Base-by-base conservation (phyloP, 2,329 filamentous ascomycete genomes). In the Monosporascus cannonballus region DNA sequence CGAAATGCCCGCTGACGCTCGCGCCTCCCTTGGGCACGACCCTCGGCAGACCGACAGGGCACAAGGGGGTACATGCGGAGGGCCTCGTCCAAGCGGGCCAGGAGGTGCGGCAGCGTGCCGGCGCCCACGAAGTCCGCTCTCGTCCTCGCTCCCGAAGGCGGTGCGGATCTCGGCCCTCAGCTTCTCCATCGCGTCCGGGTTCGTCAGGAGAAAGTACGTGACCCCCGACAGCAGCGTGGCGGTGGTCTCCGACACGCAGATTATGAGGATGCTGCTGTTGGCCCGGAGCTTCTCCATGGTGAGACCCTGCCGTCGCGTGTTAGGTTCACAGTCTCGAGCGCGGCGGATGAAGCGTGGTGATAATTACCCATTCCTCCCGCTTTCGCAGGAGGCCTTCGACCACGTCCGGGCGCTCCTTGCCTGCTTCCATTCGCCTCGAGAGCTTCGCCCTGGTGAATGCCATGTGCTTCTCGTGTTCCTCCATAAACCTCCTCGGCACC, bases 201-300 rank as follows among this genome's bases (percentile, higher is more conserved):
- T 50, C 14, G 48, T 55, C 22, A 74, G 59, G 0, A 80, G 62
- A 0, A 73, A 63, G 50, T 69, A 77, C 0, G 73, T 74, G 0
- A 66, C 61, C 2, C 74, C 75, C 0, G 67, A 61, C 2, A 78
- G 61, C 2, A 70, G 60, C 0, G 74, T 74, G 0, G 75, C 74
- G 0, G 74, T 77, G 0, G 76, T 78, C 51, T 78, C 74, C 4
- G 67, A 70, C 0, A 75, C 76, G 0, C 71, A 75, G 17, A 54
- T 47, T 18, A 54, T 54, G 9, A 56, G 50, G 17, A 52, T 36
- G 30, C 41, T 47, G 37, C 47, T 30, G 34, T 50, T 55, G 17
- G 48, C 48, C 17, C 48, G 47, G n/a, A 55, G 36, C 15, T 52
- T 50, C n/a, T 48, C 27, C n/a, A 51, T n/a, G 15, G 42, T 39